Conservation (phyloP, 805 yeast species). For the Suhomyces sp. region DNA sequence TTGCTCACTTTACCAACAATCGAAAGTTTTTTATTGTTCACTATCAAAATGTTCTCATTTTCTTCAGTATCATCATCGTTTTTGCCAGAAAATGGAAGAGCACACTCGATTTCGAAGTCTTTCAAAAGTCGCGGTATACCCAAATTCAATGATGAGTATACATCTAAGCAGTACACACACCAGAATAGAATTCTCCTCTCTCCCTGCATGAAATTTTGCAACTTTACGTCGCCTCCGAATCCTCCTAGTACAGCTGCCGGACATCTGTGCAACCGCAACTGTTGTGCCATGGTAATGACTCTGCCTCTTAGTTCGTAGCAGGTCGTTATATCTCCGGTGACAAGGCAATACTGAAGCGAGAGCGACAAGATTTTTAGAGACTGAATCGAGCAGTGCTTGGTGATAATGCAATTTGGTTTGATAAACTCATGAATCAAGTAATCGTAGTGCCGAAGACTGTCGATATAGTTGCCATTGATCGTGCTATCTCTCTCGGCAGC, state of each 20-base stretch:
- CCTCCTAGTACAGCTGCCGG: slow-evolving; percentile 69
- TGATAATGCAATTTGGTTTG: slow-evolving; percentile 53
- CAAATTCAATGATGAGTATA: slow-evolving; percentile 67
- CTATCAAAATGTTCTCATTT: slow-evolving; percentile 55
- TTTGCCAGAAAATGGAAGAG: slow-evolving; percentile 61
- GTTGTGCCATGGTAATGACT: slow-evolving; percentile 80
- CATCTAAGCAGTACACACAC: slow-evolving; percentile 77
- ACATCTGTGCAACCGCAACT: slow-evolving; percentile 78
- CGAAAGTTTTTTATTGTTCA: slow-evolving; percentile 56
- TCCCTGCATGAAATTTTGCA: slow-evolving; percentile 71
- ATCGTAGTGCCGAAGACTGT: slow-evolving; percentile 50
- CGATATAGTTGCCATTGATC: slow-evolving; percentile 17
- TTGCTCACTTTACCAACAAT: slow-evolving; percentile 70
- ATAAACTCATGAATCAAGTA: slow-evolving; percentile 59
- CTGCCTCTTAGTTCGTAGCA: slow-evolving; percentile 75
- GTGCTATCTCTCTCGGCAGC: slow-evolving; percentile 10
- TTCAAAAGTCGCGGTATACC: slow-evolving; percentile 82
- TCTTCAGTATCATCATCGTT: slow-evolving; percentile 40
- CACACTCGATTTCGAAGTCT: slow-evolving; percentile 84
- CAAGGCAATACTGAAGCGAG: slow-evolving; percentile 67
- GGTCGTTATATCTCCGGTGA: slow-evolving; percentile 69
- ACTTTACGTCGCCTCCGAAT: slow-evolving; percentile 23
- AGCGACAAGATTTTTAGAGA: slow-evolving; percentile 68
- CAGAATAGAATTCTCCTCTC: slow-evolving; percentile 81
- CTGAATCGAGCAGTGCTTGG: slow-evolving; percentile 59